A percentile compares a stretch with the other conserved stretches of the same genome.
Evolutionary conservation across 129 eudicot genomes (phyloP).

Genomic region (Lactuca saligna): DNA sequence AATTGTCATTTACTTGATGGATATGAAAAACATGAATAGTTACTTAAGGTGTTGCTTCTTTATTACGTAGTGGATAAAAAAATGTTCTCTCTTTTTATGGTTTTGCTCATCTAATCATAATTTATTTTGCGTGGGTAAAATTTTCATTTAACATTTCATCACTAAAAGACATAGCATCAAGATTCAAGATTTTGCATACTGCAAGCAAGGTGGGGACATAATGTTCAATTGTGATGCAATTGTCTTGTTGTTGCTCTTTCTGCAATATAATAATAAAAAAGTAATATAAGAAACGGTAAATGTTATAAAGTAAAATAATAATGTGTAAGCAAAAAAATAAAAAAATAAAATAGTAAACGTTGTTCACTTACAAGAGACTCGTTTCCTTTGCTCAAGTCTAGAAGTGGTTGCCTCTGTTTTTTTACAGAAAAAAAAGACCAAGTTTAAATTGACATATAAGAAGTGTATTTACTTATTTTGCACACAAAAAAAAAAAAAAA

Average conservation of each 20-base stretch:
- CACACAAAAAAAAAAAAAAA: too few species aligned
- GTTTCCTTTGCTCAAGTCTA: slow-evolving; percentile 45
- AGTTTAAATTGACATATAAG: neutral
- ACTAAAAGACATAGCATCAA: neutral
- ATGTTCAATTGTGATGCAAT: slow-evolving; percentile 53
- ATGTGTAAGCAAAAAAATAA: neutral
- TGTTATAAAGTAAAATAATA: neutral
- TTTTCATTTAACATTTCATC: too few species aligned
- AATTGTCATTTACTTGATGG: too few species aligned
- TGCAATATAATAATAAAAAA: slow-evolving; percentile 20
- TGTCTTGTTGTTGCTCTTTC: slow-evolving; percentile 38
- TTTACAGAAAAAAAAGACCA: neutral
- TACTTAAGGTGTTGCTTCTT: too few species aligned
- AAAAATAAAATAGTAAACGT: neutral
- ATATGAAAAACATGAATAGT: too few species aligned
- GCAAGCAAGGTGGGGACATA: slow-evolving; percentile 47
- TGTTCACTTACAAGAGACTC: slow-evolving; percentile 36
- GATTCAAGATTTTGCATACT: slow-evolving; percentile 32
- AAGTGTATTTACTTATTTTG: too few species aligned
- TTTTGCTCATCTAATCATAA: too few species aligned
- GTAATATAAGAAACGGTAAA: neutral
- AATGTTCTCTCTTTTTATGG: too few species aligned
- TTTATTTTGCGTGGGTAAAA: too few species aligned
- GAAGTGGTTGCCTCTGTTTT: slow-evolving; percentile 43
- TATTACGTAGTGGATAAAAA: neutral